A percentile compares a stretch with the other conserved stretches of the same genome.
Evolutionary conservation across 1,284 basidiomycete genomes (phyloP).

Genomic region (Pulchroboletus neoregius): DNA sequence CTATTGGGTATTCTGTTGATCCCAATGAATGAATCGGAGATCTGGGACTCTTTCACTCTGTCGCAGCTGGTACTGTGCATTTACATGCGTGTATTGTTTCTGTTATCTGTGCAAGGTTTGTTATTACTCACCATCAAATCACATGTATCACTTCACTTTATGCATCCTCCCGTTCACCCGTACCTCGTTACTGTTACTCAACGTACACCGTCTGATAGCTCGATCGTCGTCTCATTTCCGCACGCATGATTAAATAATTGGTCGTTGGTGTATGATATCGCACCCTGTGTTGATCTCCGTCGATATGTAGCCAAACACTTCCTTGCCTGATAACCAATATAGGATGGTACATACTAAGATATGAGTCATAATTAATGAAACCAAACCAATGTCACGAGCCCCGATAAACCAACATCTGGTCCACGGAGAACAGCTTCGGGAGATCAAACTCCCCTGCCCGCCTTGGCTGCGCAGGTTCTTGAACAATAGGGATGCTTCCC

Average conservation of each 20-base stretch:
- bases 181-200: too few relatives aligned
- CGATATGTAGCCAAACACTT: background rate
- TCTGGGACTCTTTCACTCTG: background rate
- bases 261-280: background rate
- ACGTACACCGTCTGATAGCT: too few relatives aligned
- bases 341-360: conserved; percentile 18
- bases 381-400: background rate
- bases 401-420: too few relatives aligned
- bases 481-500: conserved; percentile 36
- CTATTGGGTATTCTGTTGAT: conserved; percentile 18
- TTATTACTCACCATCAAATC: background rate
- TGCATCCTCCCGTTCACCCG: too few relatives aligned
- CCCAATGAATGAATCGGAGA: conserved; percentile 11
- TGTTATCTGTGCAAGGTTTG: background rate
- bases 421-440: background rate
- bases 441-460: conserved; percentile 19
- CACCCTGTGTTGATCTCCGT: background rate
- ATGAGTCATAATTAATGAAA: conserved; percentile 25
- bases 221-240: background rate
- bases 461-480: conserved; percentile 31
- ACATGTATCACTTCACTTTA: background rate
- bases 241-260: background rate
- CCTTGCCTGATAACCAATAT: conserved; percentile 4
- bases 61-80: conserved; percentile 7
- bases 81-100: background rate